Percentiles rank a stretch among this genome's conserved stretches.
Conservation (phyloP, 768 basidiomycete genomes). For the Termitomyces sp. region DNA sequence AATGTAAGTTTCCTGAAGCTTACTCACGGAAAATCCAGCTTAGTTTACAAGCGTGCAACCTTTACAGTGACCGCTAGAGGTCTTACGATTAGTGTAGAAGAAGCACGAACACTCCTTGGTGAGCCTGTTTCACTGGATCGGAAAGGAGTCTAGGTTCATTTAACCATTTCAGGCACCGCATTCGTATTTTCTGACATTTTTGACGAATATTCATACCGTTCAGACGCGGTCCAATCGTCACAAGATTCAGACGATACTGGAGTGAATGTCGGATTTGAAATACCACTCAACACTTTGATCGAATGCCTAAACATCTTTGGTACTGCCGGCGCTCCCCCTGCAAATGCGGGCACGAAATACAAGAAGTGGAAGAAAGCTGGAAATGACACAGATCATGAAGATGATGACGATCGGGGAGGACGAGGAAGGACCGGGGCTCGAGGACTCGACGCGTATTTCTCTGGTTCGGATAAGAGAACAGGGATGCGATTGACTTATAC, state of each 20-base stretch:
- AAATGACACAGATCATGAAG: slow-evolving; percentile 44
- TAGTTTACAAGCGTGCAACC: slow-evolving; percentile 57
- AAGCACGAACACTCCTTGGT: slow-evolving; percentile 81
- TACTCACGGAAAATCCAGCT: neutral
- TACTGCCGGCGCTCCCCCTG: slow-evolving; percentile 52
- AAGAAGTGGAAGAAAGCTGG: slow-evolving; percentile 47
- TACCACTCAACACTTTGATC: slow-evolving; percentile 79
- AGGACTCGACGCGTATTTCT: slow-evolving; percentile 59
- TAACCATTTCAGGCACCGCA: slow-evolving; percentile 61
- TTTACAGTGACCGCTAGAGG: slow-evolving; percentile 69
- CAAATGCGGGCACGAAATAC: slow-evolving; percentile 32
- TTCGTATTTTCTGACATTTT: slow-evolving; percentile 79
- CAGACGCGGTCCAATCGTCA: slow-evolving; percentile 29
- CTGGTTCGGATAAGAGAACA: slow-evolving; percentile 60
- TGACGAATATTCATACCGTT: slow-evolving; percentile 69
- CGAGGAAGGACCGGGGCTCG: slow-evolving; percentile 25
- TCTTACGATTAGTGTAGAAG: slow-evolving; percentile 79
- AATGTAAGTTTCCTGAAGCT: slow-evolving; percentile 49
- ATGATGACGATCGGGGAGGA: slow-evolving; percentile 32
- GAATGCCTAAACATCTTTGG: slow-evolving; percentile 95
- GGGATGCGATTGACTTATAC: slow-evolving; percentile 83
- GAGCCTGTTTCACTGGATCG: neutral
- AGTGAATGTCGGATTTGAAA: slow-evolving; percentile 62
- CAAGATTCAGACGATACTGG: slow-evolving; percentile 25
- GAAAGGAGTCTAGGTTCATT: neutral